Base-by-base conservation (phyloP, 768 basidiomycete species). In the Rhodocollybia butyracea region DNA sequence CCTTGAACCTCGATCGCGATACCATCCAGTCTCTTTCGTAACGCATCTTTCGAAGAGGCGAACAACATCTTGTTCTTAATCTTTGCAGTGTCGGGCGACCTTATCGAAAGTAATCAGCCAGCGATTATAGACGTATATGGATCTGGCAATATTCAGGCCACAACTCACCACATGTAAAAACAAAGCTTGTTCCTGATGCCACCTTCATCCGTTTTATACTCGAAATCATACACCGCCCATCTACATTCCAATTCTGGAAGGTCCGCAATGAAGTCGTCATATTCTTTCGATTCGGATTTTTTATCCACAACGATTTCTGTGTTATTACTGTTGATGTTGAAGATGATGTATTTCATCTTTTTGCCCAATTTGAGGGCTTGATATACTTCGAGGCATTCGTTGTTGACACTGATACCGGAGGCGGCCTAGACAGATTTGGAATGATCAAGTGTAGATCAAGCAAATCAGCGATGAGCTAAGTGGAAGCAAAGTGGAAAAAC, bases 201-300 rank as follows among this genome's bases (percentile, higher is more conserved):
- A 51, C 75, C 80, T 31, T 77, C 88, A 54, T 79, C 85, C 66
- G 79, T 83, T 74, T 87, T 80, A 64, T 79, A 98, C 62, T 91
- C 86, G 59, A 95, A 87, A 70, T 98, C 94, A 64, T 94, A 96
- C 22, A 98, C 81, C n/a, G 89, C 95, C 83, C 85, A 99, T 72
- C 89, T 77, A 66, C 89, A 91, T 58, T 88, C 82, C 27, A 63
- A 63, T 67, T 86, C 81, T 1, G 95, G 94, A 55, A 98, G 77
- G 62, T 86, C 82, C 1, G 34, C 67, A 47, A 92, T 40, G 68
- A 98, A 98, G 0, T 79, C 77, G 0, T 94, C 88, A 71, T 91
- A 98, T 19, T 76, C 66, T 1, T 54, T 15, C 3, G 68, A 68
- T 4, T 64, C 56, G 21, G 84, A 85, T 17, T 72, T 77, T 75